Conservation (phyloP, 352 stramenopile genomes). For the Pythium oligandrum region DNA sequence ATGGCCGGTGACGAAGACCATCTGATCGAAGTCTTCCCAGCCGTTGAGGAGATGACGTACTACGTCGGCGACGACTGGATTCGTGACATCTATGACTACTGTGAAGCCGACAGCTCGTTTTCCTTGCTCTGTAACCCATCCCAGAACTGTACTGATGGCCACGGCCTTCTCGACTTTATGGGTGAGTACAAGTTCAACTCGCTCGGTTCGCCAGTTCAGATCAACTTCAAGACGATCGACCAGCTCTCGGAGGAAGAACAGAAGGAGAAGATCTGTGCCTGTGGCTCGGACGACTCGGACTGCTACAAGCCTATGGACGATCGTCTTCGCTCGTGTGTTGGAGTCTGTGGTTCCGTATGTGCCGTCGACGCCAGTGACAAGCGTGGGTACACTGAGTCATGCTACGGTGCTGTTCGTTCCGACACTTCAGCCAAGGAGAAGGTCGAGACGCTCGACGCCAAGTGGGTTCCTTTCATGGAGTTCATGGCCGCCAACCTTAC, state of each 20-base stretch:
- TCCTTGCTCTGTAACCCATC: slow-evolving; percentile 34
- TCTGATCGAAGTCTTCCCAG: slow-evolving; percentile 47
- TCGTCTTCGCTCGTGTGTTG: slow-evolving; percentile 44
- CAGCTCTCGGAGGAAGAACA: slow-evolving; percentile 29
- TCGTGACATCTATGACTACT: slow-evolving; percentile 73
- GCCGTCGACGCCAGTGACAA: slow-evolving; percentile 28
- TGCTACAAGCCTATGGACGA: slow-evolving; percentile 53
- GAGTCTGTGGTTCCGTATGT: slow-evolving; percentile 58
- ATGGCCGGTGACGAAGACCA: slow-evolving; percentile 46
- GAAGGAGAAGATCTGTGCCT: slow-evolving; percentile 46
- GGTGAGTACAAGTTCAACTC: slow-evolving; percentile 60
- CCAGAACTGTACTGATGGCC: slow-evolving; percentile 53
- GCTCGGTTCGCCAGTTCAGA: slow-evolving; percentile 57
- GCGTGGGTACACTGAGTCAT: slow-evolving; percentile 32
- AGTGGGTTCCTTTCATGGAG: slow-evolving; percentile 33
- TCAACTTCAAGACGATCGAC: slow-evolving; percentile 70
- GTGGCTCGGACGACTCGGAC: slow-evolving; percentile 24
- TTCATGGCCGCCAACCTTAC: slow-evolving; percentile 39
- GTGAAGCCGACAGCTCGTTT: slow-evolving; percentile 46
- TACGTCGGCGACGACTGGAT: slow-evolving; percentile 63
- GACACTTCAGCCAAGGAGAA: background rate
- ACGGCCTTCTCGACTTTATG: slow-evolving; percentile 52
- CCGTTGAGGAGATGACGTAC: slow-evolving; percentile 64
- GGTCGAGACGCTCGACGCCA: slow-evolving; percentile 7
- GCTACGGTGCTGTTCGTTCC: slow-evolving; percentile 22